Evolutionary conservation across 306 rosid species (phyloP).

Genomic region (Begonia masoniana): DNA sequence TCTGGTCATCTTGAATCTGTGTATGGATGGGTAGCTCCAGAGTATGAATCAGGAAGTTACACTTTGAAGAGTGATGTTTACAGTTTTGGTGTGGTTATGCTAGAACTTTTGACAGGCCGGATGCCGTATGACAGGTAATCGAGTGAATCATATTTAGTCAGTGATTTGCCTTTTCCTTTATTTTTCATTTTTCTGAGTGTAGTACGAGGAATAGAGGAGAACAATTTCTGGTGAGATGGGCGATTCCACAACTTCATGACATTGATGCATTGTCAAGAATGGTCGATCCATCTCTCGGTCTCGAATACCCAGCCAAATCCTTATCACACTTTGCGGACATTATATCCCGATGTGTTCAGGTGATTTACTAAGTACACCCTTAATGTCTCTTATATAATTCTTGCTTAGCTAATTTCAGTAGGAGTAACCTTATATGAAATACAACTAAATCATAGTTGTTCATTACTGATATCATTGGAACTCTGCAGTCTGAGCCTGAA

Average conservation of each 20-base stretch:
- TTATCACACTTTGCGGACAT: constrained; percentile 86
- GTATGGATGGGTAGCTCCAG: constrained; percentile 96
- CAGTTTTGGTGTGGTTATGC: constrained; percentile 95
- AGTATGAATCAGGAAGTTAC: constrained; percentile 84
- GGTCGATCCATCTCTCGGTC: constrained; percentile 85
- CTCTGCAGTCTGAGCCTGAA: constrained; percentile 76
- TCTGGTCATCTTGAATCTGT: constrained; percentile 73
- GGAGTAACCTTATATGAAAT: too few species aligned
- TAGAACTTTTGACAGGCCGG: constrained; percentile 90
- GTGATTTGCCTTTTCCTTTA: too few species aligned
- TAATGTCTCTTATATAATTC: too few species aligned
- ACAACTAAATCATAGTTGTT: not conserved
- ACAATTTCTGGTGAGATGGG: constrained; percentile 91
- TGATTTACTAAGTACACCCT: constrained; percentile 9
- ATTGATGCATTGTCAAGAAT: constrained; percentile 84
- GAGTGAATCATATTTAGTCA: not conserved
- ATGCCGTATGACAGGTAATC: constrained; percentile 70
- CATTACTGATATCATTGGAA: constrained; percentile 3
- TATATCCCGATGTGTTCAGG: constrained; percentile 85
- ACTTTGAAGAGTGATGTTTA: constrained; percentile 74
- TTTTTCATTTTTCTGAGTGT: not conserved
- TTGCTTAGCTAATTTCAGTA: too few species aligned
- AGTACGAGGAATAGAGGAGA: constrained; percentile 71
- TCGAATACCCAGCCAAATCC: constrained; percentile 71
- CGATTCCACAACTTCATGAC: constrained; percentile 88